phyloP scores from a whole-genome alignment of 139 green algal genomes.

The Chlorella sp. region DNA sequence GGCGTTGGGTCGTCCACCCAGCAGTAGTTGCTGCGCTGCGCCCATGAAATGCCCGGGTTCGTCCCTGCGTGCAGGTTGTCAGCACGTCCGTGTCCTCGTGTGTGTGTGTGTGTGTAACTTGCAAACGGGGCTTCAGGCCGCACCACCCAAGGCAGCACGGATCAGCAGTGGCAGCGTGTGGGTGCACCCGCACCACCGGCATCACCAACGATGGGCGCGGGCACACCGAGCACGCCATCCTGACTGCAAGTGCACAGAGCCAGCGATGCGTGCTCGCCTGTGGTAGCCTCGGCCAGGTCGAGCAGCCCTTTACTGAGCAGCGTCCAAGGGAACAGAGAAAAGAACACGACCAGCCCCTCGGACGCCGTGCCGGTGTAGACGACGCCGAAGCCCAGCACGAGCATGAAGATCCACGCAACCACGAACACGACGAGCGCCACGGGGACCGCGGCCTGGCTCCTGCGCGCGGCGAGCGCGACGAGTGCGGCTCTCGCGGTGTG shows the following conservation, averaged over 20 bases:
- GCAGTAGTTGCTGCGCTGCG: slow-evolving; percentile 58
- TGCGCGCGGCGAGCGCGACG: too few relatives aligned
- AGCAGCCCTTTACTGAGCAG: slow-evolving; percentile 71
- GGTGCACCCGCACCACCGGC: too few relatives aligned
- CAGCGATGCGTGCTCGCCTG: slow-evolving; percentile 10
- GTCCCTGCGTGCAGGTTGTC: too few relatives aligned
- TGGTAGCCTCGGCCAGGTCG: slow-evolving; percentile 52
- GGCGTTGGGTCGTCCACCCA: slow-evolving; percentile 10
- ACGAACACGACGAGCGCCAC: slow-evolving; percentile 27
- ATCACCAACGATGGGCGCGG: too few relatives aligned
- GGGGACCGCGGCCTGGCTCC: slow-evolving; percentile 10
- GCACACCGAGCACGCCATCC: too few relatives aligned
- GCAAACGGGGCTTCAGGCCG: too few relatives aligned
- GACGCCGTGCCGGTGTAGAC: slow-evolving; percentile 10
- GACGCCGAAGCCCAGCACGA: slow-evolving; percentile 36
- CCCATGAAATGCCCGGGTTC: slow-evolving; percentile 44
- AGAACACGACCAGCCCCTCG: slow-evolving; percentile 22
- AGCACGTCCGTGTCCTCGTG: too few relatives aligned
- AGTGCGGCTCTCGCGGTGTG: too few relatives aligned
- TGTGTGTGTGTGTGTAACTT: too few relatives aligned
- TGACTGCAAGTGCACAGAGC: too few relatives aligned
- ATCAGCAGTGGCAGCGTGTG: too few relatives aligned
- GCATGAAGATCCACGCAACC: slow-evolving; percentile 30
- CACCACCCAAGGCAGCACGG: too few relatives aligned
- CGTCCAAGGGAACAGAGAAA: slow-evolving; percentile 63